Evolutionary conservation across 2,329 filamentous ascomycete species (phyloP), one percentile per base, ranked within the genome.

Genomic region (Blastomyces gilchristii): DNA sequence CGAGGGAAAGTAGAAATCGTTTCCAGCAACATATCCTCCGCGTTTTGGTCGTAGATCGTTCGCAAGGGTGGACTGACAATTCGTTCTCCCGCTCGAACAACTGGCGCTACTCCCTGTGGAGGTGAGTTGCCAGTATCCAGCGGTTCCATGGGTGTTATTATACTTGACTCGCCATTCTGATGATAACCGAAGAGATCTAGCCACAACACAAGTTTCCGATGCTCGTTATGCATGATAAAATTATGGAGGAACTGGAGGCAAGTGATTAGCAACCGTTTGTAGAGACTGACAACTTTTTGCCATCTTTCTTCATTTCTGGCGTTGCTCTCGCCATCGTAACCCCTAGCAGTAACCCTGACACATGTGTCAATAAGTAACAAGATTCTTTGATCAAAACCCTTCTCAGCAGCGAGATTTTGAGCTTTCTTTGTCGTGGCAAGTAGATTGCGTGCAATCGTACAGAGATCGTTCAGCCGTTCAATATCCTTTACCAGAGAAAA

Each of bases 181-280:
- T 82, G 79, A 65, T 82, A 83, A 60, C 86, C 85, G 67, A 87
- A 87, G 1, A 87, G 76, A 70, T 85, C 82, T 47, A 87, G 74
- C 85, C 85, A 87, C 2, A 87, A 78, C 68, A 86, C 83, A 67
- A 87, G 78, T 69, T 87, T 87, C 49, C 84, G 77, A 64, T 84
- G 80, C 72, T 87, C 85, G 67, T 87, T 87, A 65, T 85, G 81
- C 69, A 85, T 84, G 57, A 86, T 83, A 58, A 87, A 80, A 66
- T 87, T 87, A 73, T 87, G 85, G 62, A 87, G 73, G 67, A 86
- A 86, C 69, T 87, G 85, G n/a, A 87, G 76, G 65, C 83, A 84
- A 2, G 84, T 86, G 62, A 87, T 86, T 68, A 87, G 76, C 22
- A 87, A 76, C 68, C 85, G 84, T 74, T 87, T 87, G 74, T 85